Percentiles rank a stretch among this genome's conserved stretches.
These are phyloP conservation scores for Zymoseptoria pseudotritici DNA, from an alignment of 2,329 filamentous ascomycete genomes.

Conservation along the genomic window DNA sequence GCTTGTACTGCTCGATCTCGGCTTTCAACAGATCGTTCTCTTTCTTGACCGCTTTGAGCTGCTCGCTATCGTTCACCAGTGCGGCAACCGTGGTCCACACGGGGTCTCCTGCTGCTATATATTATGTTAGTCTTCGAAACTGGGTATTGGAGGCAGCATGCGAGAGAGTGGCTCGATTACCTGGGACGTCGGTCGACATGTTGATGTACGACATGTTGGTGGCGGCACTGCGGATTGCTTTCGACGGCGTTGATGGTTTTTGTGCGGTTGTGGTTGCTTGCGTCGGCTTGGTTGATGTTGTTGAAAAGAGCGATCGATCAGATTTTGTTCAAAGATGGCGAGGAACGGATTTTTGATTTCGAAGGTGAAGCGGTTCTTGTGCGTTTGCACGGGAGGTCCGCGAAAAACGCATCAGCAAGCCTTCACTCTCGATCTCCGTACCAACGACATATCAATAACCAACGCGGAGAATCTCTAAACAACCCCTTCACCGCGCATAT, in stretches of 20 bases:
- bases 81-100: background rate
- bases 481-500: no score
- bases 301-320: background rate
- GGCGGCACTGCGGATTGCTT: background rate
- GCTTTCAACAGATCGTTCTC: background rate
- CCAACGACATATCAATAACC: no score
- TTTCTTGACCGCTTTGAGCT: background rate
- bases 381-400: no score
- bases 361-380: no score
- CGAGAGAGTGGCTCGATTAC: background rate
- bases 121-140: background rate
- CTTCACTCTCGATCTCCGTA: no score
- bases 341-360: no score
- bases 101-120: background rate
- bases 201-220: background rate
- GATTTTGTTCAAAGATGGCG: no score
- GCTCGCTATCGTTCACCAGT: background rate
- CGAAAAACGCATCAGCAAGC: no score
- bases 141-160: background rate
- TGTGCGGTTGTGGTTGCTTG: background rate
- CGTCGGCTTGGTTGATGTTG: background rate
- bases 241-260: background rate
- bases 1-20: background rate
- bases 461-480: no score
- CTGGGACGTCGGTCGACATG: background rate